phyloP scores from a whole-genome alignment of 2,329 filamentous ascomycete genomes.

The Xylariomycetidae sp. region DNA sequence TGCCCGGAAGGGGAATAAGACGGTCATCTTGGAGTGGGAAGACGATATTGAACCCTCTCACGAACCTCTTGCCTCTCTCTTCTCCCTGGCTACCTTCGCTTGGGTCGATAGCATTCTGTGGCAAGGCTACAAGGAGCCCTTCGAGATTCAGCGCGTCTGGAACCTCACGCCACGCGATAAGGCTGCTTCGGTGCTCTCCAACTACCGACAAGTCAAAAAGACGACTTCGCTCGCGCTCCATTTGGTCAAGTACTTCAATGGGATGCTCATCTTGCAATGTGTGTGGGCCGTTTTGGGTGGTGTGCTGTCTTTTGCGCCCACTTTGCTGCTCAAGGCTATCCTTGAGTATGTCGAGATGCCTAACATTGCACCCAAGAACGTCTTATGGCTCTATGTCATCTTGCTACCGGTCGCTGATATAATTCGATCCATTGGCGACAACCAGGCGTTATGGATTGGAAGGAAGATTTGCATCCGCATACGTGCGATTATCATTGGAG shows the following conservation, averaged over 20 bases:
- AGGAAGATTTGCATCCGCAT: conserved; percentile 91
- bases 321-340: conserved; percentile 83
- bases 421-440: conserved; percentile 75
- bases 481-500: conserved; percentile 90
- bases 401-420: conserved; percentile 79
- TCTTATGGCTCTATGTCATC: conserved; percentile 94
- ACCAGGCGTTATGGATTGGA: conserved; percentile 86
- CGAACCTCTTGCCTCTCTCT: conserved; percentile 80
- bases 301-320: conserved; percentile 84
- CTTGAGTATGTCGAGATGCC: conserved; percentile 90
- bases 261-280: conserved; percentile 68
- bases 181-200: conserved; percentile 68
- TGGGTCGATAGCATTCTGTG: conserved; percentile 90
- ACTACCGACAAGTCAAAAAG: conserved; percentile 82
- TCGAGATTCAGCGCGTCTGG: conserved; percentile 85
- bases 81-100: conserved; percentile 80
- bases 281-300: conserved; percentile 74
- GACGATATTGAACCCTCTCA: conserved; percentile 79
- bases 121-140: conserved; percentile 77
- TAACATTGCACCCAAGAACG: conserved; percentile 67
- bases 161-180: conserved; percentile 86
- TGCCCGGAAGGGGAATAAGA: conserved; percentile 87
- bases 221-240: conserved; percentile 74
- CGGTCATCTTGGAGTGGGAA: conserved; percentile 82
- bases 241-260: conserved; percentile 77